Base-by-base conservation (phyloP, 2,329 filamentous ascomycete species). In the Diaporthe destruens region DNA sequence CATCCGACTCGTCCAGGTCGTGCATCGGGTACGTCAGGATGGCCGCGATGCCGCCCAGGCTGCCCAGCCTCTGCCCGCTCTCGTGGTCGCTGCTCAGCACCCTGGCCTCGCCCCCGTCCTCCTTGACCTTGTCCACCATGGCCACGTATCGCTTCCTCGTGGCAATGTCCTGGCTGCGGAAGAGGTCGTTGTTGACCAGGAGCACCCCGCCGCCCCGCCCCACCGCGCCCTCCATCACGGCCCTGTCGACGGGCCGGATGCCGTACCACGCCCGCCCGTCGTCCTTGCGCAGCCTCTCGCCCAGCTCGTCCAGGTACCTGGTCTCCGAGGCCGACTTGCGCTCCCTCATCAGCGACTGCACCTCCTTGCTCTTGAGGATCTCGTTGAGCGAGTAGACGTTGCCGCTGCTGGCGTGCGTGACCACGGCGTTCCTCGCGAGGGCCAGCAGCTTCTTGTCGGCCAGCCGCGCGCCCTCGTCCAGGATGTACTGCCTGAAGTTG, bases 31-130 rank as follows among this genome's bases (percentile, higher is more conserved):
- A 99, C 16, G 96, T 98, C 75, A 98, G 84, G 36, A 98, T 92
- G 1, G 95, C 95, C 20, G 96, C 96, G 74, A 99, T 92, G 23
- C 95, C 93, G 1, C 96, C 95, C 74, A 98, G 81, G 16, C 91
- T 93, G 76, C 95, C 94, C 18, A 99, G 83, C 73, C 95, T 87
- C 84, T 93, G 92, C 0, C 96, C 96, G 80, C 95, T 98, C 84
- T 98, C 96, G 81, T 98, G 96, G 79, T 97, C 93, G 78, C 93
- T 95, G 81, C 96, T 98, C 36, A 98, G 83, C n/a, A 98, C 90
- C 69, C 94, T 87, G 0, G 94, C 94, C 76, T 98, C 95, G 1
- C 96, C 96, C 6, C 96, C 96, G 75, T 94, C 92, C 3, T 91
- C 91, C 76, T 91, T 90, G n/a, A 98, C 96, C 75, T 91, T 92